Base-by-base conservation (phyloP, 148 eudicot species). In the Dysphania ambrosioides region DNA sequence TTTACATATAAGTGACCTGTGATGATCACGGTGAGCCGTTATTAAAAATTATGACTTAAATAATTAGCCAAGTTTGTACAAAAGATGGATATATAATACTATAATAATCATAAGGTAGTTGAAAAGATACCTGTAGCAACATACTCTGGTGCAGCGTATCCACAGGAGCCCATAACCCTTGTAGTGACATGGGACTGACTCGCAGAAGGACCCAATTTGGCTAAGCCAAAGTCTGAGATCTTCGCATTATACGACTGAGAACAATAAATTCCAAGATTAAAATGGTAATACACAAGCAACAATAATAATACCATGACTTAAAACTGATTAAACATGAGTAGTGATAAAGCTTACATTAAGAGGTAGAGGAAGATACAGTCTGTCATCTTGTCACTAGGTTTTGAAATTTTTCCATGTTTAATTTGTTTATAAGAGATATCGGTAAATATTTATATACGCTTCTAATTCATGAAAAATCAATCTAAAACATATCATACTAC, bases 61-160 rank as follows among this genome's bases (percentile, higher is more conserved):
- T 47, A 15, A 2, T 47, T 13, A 47, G 70, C n/a, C n/a, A n/a
- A n/a, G n/a, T n/a, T n/a, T n/a, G 12, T 72, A 16, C 19, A 34
- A 6, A 15, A 26, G 5, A 30, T 40, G 7, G 6, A 15, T 24
- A 15, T 6, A 63, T n/a, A n/a, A n/a, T n/a, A 73, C 24, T 32
- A 19, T 61, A n/a, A n/a, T 26, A 34, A 58, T 26, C 26, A 70
- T 1, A 72, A 21, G 51, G 5, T 47, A 19, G 58, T 53, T n/a
- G n/a, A n/a, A n/a, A n/a, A n/a, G n/a, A 6, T 86, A 91, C 97
- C 97, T 80, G 97, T 92, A 71, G 92, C 88, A 57, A 93, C 82
- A 68, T 93, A 93, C 71, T 93, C 94, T 0, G 98, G 98, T 63
- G 98, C 98, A 36, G 94, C 92, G 68, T 91, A 93, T n/a, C 98